phyloP scores from a whole-genome alignment of 139 green algal species.

The Chlorella sp. region DNA sequence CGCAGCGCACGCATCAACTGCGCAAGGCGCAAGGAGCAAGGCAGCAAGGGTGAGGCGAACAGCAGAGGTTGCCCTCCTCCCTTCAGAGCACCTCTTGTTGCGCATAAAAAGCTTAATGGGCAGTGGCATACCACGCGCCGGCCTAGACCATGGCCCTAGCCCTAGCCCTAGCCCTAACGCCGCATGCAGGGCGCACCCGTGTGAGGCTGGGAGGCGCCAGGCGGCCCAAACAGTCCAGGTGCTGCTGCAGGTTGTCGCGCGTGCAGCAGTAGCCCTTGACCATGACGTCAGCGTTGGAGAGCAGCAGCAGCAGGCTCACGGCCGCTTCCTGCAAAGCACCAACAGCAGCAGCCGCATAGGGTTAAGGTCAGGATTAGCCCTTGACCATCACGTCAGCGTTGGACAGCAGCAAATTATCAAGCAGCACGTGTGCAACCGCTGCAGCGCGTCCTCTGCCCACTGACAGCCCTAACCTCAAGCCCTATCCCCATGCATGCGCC shows the following conservation, averaged over 20 bases:
- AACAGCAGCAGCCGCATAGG: neutral
- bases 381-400: slow-evolving; percentile 68
- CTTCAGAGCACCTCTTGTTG: too few species aligned
- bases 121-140: neutral
- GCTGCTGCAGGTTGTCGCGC: slow-evolving; percentile 45
- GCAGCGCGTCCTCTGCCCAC: too few species aligned
- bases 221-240: slow-evolving; percentile 40
- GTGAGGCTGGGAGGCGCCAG: slow-evolving; percentile 35
- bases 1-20: slow-evolving; percentile 39
- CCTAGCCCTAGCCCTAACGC: neutral
- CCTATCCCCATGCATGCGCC: too few species aligned
- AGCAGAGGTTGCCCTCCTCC: neutral
- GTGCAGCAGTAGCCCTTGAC: slow-evolving; percentile 62
- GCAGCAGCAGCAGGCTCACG: slow-evolving; percentile 61
- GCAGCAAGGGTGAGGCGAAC: neutral
- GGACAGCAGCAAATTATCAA: slow-evolving; percentile 60
- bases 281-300: slow-evolving; percentile 51
- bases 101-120: too few species aligned
- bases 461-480: too few species aligned
- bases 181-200: slow-evolving; percentile 18
- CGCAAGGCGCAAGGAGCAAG: neutral
- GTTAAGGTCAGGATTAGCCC: slow-evolving; percentile 42
- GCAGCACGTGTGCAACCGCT: too few species aligned
- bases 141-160: neutral
- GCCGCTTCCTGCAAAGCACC: slow-evolving; percentile 30